Evolutionary conservation across 768 basidiomycete species (phyloP), one percentile per base, ranked within the genome.

Genomic region (Hebeloma cylindrosporum): DNA sequence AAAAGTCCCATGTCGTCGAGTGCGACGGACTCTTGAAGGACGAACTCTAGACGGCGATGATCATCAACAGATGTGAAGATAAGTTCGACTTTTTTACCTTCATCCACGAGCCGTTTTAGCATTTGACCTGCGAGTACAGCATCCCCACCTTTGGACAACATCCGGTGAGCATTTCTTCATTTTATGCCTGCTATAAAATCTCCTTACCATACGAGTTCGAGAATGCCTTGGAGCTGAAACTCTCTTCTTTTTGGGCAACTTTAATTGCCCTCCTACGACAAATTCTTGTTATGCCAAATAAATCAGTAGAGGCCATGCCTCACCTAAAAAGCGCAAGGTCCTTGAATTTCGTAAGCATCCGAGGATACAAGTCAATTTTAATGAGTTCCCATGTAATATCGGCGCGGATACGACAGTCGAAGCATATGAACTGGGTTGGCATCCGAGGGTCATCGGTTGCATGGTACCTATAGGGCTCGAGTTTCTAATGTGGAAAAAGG

Each of bases 251-350:
- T 59, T 89, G 84, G 22, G 75, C 80, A 28, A 83, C 64, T 59
- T 88, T 88, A 54, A 88, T 82, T 11, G 85, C 83, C 36, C 83
- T 75, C 56, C 85, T 84, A 40, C 43, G n/a, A 35, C 14, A 36
- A 7, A 16, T 13, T 25, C 30, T 36, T 35, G 6, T 28, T 13
- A n/a, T 29, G 22, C 18, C 2, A 9, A 13, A 29, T 27, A 45
- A 11, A 25, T n/a, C 20, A n/a, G 13, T 38, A 6, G 6, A 7
- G 18, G 41, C n/a, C 8, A 23, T 38, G 5, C 34, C 52, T 40
- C 35, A 84, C 88, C 88, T 79, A 60, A 88, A 86, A 21, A 82
- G 69, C 1, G 85, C 80, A 17, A 92, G 69, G 36, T 84, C 83
- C 53, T 77, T 77, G 64, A 80, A 88, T 47, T 80, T 81, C 7